Evolutionary conservation across 202 grass and related monocot genomes (phyloP), one percentile per base, ranked within the genome.

Genomic region (Saccharum hybrid): DNA sequence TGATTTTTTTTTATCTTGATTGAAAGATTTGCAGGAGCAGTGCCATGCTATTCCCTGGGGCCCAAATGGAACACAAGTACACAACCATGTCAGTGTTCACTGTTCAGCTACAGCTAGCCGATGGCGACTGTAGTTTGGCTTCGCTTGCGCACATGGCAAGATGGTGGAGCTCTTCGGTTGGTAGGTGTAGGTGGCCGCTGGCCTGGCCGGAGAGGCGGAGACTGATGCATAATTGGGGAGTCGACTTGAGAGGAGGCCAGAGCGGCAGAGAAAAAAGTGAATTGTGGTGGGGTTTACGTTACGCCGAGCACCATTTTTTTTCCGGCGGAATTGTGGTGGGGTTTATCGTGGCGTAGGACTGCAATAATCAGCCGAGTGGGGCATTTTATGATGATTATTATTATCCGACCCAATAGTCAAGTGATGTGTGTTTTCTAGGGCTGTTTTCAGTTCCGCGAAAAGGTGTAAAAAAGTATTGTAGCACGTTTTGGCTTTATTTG

Each of bases 221-320:
- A 8, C 23, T 63, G 4, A 64, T n/a, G n/a, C n/a, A 64, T 64
- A 31, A 78, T 78, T 78, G 39, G 16, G 57, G 75, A 26, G 26
- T 18, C 8, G n/a, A n/a, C n/a, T n/a, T n/a, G 31, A n/a, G 34
- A 4, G 3, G 33, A 66, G 63, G 12, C 6, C 63, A 37, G 34
- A 19, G 46, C 4, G 3, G 49, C 75, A 49, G 5, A 26, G 3
- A 78, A 41, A 78, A 78, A 66, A 78, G 42, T 8, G 28, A 36
- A 36, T 49, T 45, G 62, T 46, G 61, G 76, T 65, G 76, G 59
- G 75, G n/a, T n/a, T n/a, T n/a, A n/a, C n/a, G 14, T 18, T 51
- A 18, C 48, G 46, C 19, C 74, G 54, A 4, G 18, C 16, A 43
- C 4, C n/a, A n/a, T n/a, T n/a, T n/a, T 22, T 33, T 75, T 60